Conservation (phyloP, 305 asterid genomes). For the Solanum hybrid region DNA sequence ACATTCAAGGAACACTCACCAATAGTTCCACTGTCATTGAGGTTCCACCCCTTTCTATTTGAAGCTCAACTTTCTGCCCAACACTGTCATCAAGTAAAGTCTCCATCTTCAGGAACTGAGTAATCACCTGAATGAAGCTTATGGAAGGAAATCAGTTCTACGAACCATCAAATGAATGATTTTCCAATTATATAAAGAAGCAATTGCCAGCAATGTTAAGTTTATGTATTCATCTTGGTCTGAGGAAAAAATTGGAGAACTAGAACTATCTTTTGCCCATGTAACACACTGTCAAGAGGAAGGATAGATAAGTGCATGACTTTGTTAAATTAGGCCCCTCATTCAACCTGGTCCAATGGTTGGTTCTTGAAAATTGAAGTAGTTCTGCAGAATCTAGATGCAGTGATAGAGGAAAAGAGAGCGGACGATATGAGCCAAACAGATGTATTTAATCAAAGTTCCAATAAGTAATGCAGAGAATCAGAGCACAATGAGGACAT, state of each 20-base stretch:
- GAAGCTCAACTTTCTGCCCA: constrained; percentile 61
- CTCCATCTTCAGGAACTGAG: constrained; percentile 94
- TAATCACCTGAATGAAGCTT: constrained; percentile 60
- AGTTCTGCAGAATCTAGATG: not conserved
- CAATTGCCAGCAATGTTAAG: not conserved
- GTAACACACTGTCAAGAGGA: not conserved
- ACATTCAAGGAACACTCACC: constrained; percentile 31
- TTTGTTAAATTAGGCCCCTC: not conserved
- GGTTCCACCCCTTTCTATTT: constrained; percentile 96
- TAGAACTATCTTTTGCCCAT: not conserved
- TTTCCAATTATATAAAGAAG: not conserved
- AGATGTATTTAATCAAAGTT: not conserved
- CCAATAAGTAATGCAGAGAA: not conserved
- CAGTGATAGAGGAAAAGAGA: not conserved
- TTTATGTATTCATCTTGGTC: not conserved
- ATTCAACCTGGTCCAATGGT: not conserved
- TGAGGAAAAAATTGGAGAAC: not conserved
- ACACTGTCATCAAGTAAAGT: constrained; percentile 86
- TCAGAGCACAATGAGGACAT: not conserved
- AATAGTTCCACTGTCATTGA: constrained; percentile 58
- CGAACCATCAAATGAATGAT: not conserved
- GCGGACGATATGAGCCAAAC: not conserved
- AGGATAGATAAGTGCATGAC: not conserved
- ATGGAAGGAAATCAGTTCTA: constrained; percentile 13
- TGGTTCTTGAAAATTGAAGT: not conserved